These are phyloP conservation scores for Debaryomycetaceae sp. DNA, from an alignment of 1,139 yeast genomes.

Conservation along the genomic window DNA sequence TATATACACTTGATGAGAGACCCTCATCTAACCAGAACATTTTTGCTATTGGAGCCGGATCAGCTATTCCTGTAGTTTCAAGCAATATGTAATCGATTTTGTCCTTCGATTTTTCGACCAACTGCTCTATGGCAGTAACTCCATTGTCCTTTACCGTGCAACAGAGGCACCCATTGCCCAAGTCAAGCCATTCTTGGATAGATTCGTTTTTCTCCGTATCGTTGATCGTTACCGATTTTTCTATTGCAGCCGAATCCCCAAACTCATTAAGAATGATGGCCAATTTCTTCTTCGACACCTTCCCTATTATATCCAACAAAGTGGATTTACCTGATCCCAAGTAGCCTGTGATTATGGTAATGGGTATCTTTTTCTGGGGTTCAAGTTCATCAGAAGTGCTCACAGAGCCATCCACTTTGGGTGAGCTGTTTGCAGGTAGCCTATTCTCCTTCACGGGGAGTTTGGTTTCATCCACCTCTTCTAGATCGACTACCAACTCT, in stretches of 20 bases:
- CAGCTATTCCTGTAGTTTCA: constrained; percentile 98
- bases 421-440: background rate
- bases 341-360: constrained; percentile 91
- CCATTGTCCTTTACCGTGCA: constrained; percentile 96
- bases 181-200: constrained; percentile 91
- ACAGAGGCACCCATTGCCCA: constrained; percentile 95
- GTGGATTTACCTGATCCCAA: constrained; percentile 95
- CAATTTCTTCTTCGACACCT: constrained; percentile 62
- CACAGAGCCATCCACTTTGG: background rate
- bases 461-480: constrained; percentile 4
- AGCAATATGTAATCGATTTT: constrained; percentile 82
- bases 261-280: constrained; percentile 92
- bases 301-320: constrained; percentile 68
- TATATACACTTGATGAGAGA: constrained; percentile 73
- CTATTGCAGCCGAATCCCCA: constrained; percentile 87
- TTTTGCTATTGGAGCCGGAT: constrained; percentile 92
- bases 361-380: constrained; percentile 61
- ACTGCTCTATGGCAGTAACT: constrained; percentile 86
- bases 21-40: constrained; percentile 98
- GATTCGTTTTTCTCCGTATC: constrained; percentile 50
- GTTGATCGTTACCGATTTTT: constrained; percentile 76
- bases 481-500: constrained; percentile 40
- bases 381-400: background rate
- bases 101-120: constrained; percentile 68
- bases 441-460: background rate